Evolutionary conservation across 257 asterid genomes (phyloP), one percentile per base, ranked within the genome.

Genomic region (Solanum chaucha): DNA sequence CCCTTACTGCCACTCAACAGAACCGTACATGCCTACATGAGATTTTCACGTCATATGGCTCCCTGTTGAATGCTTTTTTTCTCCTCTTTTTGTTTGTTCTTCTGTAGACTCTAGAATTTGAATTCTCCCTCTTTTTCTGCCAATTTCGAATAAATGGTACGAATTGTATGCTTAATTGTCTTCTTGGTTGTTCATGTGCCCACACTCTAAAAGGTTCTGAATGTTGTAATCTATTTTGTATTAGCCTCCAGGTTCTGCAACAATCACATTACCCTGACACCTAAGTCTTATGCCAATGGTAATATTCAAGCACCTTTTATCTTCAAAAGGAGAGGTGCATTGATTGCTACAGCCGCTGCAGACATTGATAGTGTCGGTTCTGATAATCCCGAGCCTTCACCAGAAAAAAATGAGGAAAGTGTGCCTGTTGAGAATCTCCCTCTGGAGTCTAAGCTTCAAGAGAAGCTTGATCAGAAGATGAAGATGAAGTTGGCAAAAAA

Each of bases 401-500:
- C 95, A 8, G 94, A 92, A 41, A 73, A 48, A 75, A 88, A 87
- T 3, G 93, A 90, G 86, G 89, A 83, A 67, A 92, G 87, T 68
- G 90, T 90, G n/a, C 64, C 93, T 5, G 85, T 92, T 83, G 92
- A 92, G 90, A 92, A 90, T 87, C 97, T 94, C 4, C 97, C 97
- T 3, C 83, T 93, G 95, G 94, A 92, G 87, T 92, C 98, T 41
- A 94, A 92, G 93, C 87, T 94, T 89, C 95, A 97, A 89, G 87
- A 85, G 38, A 87, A 85, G 88, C 90, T 89, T 72, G 99, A 97
- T 75, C 98, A 94, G 90, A 90, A 90, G 93, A 84, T 89, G 92
- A 94, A 88, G 86, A 94, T 95, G 98, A 97, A 95, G 85, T 34
- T 93, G 86, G 98, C 98, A 10, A 97, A 97, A 95, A 97, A 95